Base-by-base conservation (phyloP, 768 basidiomycete genomes). In the Boletus edulis region DNA sequence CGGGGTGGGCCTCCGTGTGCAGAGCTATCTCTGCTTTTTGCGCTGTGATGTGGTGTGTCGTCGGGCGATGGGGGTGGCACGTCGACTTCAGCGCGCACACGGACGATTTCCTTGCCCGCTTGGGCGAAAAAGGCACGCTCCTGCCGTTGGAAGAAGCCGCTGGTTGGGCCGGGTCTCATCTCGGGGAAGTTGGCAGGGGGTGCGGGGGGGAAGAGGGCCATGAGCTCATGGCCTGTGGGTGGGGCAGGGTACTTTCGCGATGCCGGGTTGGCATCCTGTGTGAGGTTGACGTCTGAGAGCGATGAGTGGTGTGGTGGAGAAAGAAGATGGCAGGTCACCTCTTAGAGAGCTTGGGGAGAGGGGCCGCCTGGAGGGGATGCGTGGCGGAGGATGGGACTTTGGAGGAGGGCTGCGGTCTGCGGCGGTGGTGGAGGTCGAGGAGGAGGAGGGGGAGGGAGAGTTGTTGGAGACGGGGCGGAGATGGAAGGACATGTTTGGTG, bases 41-140 rank as follows among this genome's bases (percentile, higher is more conserved):
- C 51, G 61, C 34, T 48, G 42, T 72, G 54, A 18, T 54, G 60
- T 20, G 47, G 44, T 24, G 39, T 20, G 37, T 60, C 62, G 46
- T 62, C 66, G 10, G 55, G 42, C 2, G 60, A 22, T 17, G 59
- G 35, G 37, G 54, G 72, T 18, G 70, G 65, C 17, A 85, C 68
- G 68, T 88, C 87, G 51, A 88, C 77, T 66, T 89, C 87, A 39
- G 89, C 79, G 24, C 85, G 80, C 29, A 88, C 84, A 27, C 87
- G 83, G 40, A 90, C 82, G 60, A 90, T 87, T 68, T 89, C 88
- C 56, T 81, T 85, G 22, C 87, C 89, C 0, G 86, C 85, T 62
- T 87, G 83, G 2, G 87, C 87, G 59, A 91, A 91, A 70, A 89
- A 91, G 9, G 85, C 85, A 52, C 88, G 85, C 62, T 91, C 89